Evolutionary conservation across 2,329 filamentous ascomycete species (phyloP).

Genomic region (Fusarium keratoplasticum): DNA sequence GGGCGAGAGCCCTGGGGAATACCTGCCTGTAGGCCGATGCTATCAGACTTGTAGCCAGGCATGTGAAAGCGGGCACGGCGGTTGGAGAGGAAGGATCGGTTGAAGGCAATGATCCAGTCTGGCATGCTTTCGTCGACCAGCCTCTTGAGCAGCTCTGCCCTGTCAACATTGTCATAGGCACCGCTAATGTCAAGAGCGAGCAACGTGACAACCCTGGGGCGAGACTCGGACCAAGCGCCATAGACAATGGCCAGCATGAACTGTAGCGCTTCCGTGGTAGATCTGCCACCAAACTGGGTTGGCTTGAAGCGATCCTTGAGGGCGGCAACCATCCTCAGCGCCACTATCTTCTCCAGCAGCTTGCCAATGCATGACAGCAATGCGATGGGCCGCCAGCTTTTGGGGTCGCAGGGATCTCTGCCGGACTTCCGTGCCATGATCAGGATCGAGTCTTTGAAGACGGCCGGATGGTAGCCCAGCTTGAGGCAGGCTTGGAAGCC

Average conservation of each 20-base stretch:
- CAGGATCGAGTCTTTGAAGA: conserved; percentile 13
- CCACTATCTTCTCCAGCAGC: conserved; percentile 19
- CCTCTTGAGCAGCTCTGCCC: conserved; percentile 3
- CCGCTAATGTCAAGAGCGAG: conserved; percentile 13
- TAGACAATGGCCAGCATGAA: conserved; percentile 6
- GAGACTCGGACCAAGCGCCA: neutral
- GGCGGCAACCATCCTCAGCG: neutral
- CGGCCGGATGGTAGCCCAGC: neutral
- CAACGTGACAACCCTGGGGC: neutral
- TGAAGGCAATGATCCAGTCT: conserved; percentile 5
- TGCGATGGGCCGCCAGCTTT: conserved; percentile 17
- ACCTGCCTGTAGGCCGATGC: neutral
- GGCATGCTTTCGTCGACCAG: conserved; percentile 6
- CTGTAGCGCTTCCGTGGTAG: conserved; percentile 16
- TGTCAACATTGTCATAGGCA: conserved; percentile 10
- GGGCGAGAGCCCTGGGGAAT: conserved; percentile 29
- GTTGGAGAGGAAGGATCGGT: conserved; percentile 8
- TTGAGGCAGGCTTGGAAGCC: conserved; percentile 8
- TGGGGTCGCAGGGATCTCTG: neutral
- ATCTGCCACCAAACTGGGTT: conserved; percentile 10
- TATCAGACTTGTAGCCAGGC: neutral
- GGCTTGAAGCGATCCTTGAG: neutral
- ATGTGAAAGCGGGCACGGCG: conserved; percentile 4
- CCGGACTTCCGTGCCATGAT: conserved; percentile 6
- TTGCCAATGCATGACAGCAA: conserved; percentile 14